Percentiles rank a stretch among this genome's conserved stretches.
These are phyloP conservation scores for Scutellaria minor DNA, from an alignment of 257 asterid genomes.

Conservation along the genomic window DNA sequence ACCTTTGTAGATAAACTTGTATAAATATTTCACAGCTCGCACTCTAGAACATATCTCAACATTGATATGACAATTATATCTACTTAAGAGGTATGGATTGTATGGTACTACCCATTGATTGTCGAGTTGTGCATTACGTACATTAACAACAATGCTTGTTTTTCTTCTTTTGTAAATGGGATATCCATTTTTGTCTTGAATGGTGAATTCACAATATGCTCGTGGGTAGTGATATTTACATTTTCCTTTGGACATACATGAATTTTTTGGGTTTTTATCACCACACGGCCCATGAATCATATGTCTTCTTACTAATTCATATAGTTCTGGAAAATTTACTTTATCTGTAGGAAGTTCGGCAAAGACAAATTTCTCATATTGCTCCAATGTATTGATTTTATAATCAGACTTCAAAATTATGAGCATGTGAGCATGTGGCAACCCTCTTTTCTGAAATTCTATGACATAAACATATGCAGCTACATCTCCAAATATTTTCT, in stretches of 20 bases:
- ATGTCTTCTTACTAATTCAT: background rate
- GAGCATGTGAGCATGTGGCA: too few relatives aligned
- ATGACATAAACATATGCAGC: too few relatives aligned
- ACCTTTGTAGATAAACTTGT: background rate
- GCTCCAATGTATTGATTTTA: too few relatives aligned
- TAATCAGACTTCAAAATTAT: too few relatives aligned
- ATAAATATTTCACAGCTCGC: background rate
- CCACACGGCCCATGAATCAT: background rate
- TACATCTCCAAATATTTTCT: too few relatives aligned
- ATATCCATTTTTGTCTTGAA: background rate
- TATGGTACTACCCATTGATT: too few relatives aligned
- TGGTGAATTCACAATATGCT: background rate
- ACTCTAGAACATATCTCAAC: background rate
- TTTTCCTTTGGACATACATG: background rate
- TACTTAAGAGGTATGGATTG: too few relatives aligned
- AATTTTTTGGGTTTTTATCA: background rate
- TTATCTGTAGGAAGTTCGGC: background rate
- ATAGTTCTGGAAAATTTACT: background rate
- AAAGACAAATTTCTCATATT: too few relatives aligned
- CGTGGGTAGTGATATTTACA: background rate
- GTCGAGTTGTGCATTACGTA: too few relatives aligned
- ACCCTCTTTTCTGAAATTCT: too few relatives aligned
- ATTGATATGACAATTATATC: background rate
- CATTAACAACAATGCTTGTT: too few relatives aligned
- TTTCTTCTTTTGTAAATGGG: too few relatives aligned